Base-by-base conservation (phyloP, 495 filamentous ascomycete genomes). In the Bryoglossum gracile region DNA sequence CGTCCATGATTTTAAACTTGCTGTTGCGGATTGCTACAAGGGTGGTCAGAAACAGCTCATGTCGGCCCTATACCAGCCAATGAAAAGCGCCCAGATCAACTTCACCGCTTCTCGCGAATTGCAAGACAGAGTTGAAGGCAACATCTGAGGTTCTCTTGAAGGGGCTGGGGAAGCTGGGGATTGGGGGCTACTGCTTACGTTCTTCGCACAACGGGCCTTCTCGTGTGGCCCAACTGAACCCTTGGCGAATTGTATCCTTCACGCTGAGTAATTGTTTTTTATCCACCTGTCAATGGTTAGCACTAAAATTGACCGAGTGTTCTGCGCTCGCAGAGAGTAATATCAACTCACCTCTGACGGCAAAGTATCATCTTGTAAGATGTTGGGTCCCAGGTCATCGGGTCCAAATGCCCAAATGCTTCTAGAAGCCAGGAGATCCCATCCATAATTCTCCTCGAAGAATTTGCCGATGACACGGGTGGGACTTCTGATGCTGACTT, bases 371-470 rank as follows among this genome's bases (percentile, higher is more conserved):
- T 98, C 91, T 68, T 95, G 90, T 33, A 98, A 70, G 51, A 98
- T 94, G 65, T 98, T 98, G 24, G 92, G 91, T 2, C 89, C 87
- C 71, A 82, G 83, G 58, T 97, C 92, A 49, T 97, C 91, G 18
- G 92, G 94, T 1, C 92, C 92, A 68, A 98, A 98, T 10, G 94
- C 94, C 92, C 92, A 98, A 60, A 98, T 95, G 63, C 89, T 95
- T 61, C 92, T 75, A 23, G 86, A 86, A 11, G 92, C 91, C 35
- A 98, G 77, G 50, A 95, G 77, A 68, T 98, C 92, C 87, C 91
- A 98, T 51, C 88, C 91, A 61, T 97, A 94, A 56, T 89, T 94
- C 39, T 95, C 87, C 67, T 96, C 89, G 64, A 98, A 97, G 70
- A 92, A 97, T 57, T 90, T 89, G 50, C 89, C 94, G 17, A 92